Conservation (phyloP, 352 stramenopile genomes). For the Peronosclerospora sorghi region DNA sequence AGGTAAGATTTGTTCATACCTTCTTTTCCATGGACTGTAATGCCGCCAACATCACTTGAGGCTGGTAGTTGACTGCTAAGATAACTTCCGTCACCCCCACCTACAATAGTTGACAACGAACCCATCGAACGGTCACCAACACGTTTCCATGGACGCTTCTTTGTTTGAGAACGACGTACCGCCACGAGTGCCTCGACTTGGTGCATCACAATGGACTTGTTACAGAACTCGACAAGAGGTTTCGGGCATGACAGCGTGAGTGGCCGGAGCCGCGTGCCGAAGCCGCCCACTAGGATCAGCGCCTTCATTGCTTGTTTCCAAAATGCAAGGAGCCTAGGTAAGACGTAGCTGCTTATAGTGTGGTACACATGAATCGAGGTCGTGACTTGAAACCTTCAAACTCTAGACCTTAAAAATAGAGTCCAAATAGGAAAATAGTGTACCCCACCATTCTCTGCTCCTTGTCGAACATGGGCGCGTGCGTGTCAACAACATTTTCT, state of each 20-base stretch:
- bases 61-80: conserved; percentile 85
- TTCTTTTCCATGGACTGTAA: conserved; percentile 75
- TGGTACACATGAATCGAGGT: too few species aligned
- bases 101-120: conserved; percentile 14
- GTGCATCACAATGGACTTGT: conserved; percentile 85
- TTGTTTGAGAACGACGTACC: conserved; percentile 20
- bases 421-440: too few species aligned
- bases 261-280: conserved; percentile 82
- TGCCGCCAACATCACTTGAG: conserved; percentile 78
- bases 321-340: too few species aligned
- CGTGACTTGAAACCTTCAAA: too few species aligned
- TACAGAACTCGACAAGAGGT: conserved; percentile 87
- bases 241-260: conserved; percentile 86
- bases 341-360: too few species aligned
- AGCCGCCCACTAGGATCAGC: conserved; percentile 85
- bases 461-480: too few species aligned
- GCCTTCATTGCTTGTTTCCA: too few species aligned
- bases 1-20: conserved; percentile 20
- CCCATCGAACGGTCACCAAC: neutral
- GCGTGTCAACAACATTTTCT: too few species aligned
- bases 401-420: too few species aligned
- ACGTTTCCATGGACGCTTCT: neutral
- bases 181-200: conserved; percentile 83
- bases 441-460: too few species aligned
- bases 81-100: conserved; percentile 85